Conservation (phyloP, 305 asterid species). For the Fraxinus nigra region DNA sequence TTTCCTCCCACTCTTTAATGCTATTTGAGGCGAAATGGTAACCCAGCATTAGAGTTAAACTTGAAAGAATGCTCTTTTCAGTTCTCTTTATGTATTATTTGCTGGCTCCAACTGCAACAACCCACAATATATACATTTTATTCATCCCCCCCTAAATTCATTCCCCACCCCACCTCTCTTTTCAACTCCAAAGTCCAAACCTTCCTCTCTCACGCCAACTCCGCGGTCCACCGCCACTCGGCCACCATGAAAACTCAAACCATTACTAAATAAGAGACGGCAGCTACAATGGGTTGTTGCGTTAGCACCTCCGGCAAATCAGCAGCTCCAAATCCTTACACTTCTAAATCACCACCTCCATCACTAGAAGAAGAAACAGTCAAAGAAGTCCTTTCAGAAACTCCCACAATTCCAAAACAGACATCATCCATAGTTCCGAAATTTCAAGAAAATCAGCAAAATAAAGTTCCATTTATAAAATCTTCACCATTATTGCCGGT, state of each 20-base stretch:
- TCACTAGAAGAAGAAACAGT: constrained; percentile 25
- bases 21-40: not conserved
- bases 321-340: not conserved
- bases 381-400: constrained; percentile 30
- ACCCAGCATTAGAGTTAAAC: not conserved
- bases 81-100: not conserved
- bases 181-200: not conserved
- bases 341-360: constrained; percentile 9
- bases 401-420: not conserved
- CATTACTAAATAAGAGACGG: not conserved
- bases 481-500: not conserved
- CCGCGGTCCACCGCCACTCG: not conserved
- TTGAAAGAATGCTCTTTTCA: not conserved
- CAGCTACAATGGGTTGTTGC: constrained; percentile 24
- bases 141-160: not conserved
- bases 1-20: not conserved
- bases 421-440: not conserved
- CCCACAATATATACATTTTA: not conserved
- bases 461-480: not conserved
- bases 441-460: not conserved
- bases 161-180: not conserved
- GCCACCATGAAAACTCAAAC: not conserved
- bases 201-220: not conserved
- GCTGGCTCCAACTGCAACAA: not conserved
- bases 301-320: constrained; percentile 12